Evolutionary conservation across 2,329 filamentous ascomycete genomes (phyloP).

Genomic region (Neopestalotiopsis sp.): DNA sequence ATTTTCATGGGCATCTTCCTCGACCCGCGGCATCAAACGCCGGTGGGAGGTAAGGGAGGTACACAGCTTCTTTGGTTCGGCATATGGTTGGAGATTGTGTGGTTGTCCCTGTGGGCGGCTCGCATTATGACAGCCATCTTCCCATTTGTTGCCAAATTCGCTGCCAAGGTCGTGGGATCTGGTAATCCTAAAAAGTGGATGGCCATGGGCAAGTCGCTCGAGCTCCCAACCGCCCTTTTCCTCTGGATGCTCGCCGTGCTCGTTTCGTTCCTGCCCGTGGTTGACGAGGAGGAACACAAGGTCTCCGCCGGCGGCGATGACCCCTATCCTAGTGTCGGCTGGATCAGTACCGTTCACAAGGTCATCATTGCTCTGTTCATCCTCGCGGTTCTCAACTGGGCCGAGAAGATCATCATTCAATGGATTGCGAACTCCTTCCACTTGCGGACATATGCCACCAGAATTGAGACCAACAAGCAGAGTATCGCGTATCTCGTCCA

Average conservation of each 20-base stretch:
- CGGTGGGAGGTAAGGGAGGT: conserved; percentile 71
- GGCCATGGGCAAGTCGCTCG: conserved; percentile 84
- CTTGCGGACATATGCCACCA: conserved; percentile 84
- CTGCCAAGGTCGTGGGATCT: conserved; percentile 77
- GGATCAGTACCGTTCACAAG: conserved; percentile 84
- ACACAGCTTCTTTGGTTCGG: conserved; percentile 89
- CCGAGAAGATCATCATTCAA: conserved; percentile 93
- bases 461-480: conserved; percentile 92
- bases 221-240: conserved; percentile 85
- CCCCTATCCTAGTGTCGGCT: conserved; percentile 58
- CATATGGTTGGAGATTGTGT: conserved; percentile 93
- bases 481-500: conserved; percentile 63
- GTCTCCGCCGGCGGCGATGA: conserved; percentile 44
- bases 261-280: conserved; percentile 83
- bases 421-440: conserved; percentile 95
- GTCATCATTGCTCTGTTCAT: conserved; percentile 87
- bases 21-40: conserved; percentile 48
- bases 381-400: conserved; percentile 77
- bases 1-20: conserved; percentile 68
- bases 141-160: conserved; percentile 49
- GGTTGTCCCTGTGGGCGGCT: conserved; percentile 87
- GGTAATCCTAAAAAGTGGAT: conserved; percentile 93
- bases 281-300: conserved; percentile 62
- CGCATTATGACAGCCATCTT: conserved; percentile 59
- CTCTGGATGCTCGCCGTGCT: conserved; percentile 91